Conservation (phyloP, 331 rosid genomes). For the Pyracantha coccinea region DNA sequence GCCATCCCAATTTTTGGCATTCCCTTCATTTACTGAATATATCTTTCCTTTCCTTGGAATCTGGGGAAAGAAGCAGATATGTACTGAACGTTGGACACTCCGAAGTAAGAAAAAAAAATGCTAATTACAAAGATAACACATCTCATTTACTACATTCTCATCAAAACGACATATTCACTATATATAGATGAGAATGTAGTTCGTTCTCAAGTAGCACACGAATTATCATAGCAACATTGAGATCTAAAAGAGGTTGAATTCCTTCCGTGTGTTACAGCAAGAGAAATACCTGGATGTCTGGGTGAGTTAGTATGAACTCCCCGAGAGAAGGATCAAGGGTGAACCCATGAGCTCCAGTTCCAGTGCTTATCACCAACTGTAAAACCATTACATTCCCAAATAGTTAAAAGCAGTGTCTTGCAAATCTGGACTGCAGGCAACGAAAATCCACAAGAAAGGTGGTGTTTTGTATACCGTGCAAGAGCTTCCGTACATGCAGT, state of each 20-base stretch:
- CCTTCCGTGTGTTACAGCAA: neutral
- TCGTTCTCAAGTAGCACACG: neutral
- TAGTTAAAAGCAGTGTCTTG: neutral
- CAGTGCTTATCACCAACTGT: conserved; percentile 83
- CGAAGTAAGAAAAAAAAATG: neutral
- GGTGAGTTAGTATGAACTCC: conserved; percentile 94
- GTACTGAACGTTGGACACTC: conserved; percentile 3
- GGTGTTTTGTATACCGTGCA: conserved; percentile 62
- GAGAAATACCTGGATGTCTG: conserved; percentile 68
- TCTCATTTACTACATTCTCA: neutral
- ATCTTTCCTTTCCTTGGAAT: conserved; percentile 79
- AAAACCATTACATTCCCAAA: conserved; percentile 15
- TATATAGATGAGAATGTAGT: neutral
- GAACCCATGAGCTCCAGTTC: conserved; percentile 87
- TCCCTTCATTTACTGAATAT: conserved; percentile 94
- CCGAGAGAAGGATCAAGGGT: conserved; percentile 99
- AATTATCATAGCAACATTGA: neutral
- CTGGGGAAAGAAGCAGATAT: conserved; percentile 31
- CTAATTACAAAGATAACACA: neutral
- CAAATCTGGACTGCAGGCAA: conserved; percentile 4
- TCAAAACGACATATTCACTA: neutral
- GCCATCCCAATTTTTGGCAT: conserved; percentile 89
- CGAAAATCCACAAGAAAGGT: neutral
- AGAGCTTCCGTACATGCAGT: conserved; percentile 98
- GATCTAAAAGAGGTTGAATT: too few species aligned